Evolutionary conservation across 1,284 basidiomycete genomes (phyloP).

Genomic region (Malassezia yamatoensis): DNA sequence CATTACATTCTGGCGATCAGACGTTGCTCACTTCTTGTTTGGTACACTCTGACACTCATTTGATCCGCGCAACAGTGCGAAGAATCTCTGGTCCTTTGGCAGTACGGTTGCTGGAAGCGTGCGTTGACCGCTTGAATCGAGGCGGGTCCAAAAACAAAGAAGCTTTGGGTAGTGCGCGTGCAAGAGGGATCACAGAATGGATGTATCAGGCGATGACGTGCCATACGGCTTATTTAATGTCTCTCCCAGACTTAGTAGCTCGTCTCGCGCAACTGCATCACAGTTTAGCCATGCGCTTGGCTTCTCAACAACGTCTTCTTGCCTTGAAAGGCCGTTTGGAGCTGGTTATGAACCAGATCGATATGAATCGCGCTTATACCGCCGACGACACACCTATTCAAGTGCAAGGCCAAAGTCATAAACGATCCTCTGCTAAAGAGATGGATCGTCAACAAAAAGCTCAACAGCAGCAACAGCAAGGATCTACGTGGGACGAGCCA

Average conservation of each 20-base stretch:
- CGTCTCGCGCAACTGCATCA: slow-evolving; percentile 74
- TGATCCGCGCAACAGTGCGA: slow-evolving; percentile 80
- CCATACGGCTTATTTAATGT: slow-evolving; percentile 88
- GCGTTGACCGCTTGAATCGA: slow-evolving; percentile 77
- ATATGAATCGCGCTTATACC: slow-evolving; percentile 55
- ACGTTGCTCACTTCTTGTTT: slow-evolving; percentile 79
- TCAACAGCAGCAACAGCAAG: slow-evolving; percentile 20
- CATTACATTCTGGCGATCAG: slow-evolving; percentile 85
- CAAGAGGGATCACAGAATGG: slow-evolving; percentile 73
- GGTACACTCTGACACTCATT: slow-evolving; percentile 63
- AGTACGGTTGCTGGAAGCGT: slow-evolving; percentile 73
- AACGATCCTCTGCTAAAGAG: slow-evolving; percentile 11
- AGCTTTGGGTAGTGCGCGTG: slow-evolving; percentile 27
- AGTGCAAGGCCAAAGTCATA: slow-evolving; percentile 32
- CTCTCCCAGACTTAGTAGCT: slow-evolving; percentile 72
- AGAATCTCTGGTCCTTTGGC: slow-evolving; percentile 81
- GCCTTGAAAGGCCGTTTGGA: slow-evolving; percentile 80
- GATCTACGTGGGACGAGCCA: slow-evolving; percentile 33
- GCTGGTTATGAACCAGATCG: slow-evolving; percentile 84
- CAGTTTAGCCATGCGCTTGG: slow-evolving; percentile 67
- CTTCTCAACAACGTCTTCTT: slow-evolving; percentile 72
- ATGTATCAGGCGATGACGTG: slow-evolving; percentile 73
- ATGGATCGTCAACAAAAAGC: slow-evolving; percentile 18
- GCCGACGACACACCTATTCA: slow-evolving; percentile 21
- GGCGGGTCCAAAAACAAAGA: slow-evolving; percentile 40